Evolutionary conservation across 495 filamentous ascomycete species (phyloP), one percentile per base, ranked within the genome.

Genomic region (Articulospora tetracladia): DNA sequence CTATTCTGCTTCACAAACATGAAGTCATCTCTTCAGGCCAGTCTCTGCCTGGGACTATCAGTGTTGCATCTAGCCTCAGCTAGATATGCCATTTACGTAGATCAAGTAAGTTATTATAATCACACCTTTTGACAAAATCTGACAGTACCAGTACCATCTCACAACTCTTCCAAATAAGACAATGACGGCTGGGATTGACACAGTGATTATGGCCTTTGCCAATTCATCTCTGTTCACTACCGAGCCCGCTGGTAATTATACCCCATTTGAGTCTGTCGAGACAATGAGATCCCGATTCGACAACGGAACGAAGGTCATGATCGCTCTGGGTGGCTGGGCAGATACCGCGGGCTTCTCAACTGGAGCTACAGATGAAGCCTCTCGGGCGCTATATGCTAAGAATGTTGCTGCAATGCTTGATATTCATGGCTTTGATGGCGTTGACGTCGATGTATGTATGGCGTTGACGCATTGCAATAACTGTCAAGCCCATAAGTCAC

Each of bases 321-420:
- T 87, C 63, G 83, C 85, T 3, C 78, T 89, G 51, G 86, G 85
- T 12, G 85, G 85, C 54, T 88, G 84, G 83, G 85, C 82, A 7
- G 82, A 87, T 57, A 79, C 77, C 0, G 68, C 69, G 3, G 85
- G 83, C 0, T 87, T 84, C 69, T 73, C 75, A 0, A 65, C 66
- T 3, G 84, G 74, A 11, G 79, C 79, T 8, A 79, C 77, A 57
- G 76, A 72, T n/a, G 74, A 83, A 0, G 62, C 70, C 1, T 77
- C 73, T n/a, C 73, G 82, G 7, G 65, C 76, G 61, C 68, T 69
- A 20, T 88, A 82, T 61, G 86, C 85, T 6, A 77, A 79, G 68
- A 84, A 86, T 62, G 73, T 87, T 0, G 77, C 77, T 0, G 61
- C 71, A 0, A 79, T 82, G 63, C 68, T 88, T 1, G 72, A 83